Conservation (phyloP, 2,329 filamentous ascomycete genomes). For the Colletotrichum viniferum region DNA sequence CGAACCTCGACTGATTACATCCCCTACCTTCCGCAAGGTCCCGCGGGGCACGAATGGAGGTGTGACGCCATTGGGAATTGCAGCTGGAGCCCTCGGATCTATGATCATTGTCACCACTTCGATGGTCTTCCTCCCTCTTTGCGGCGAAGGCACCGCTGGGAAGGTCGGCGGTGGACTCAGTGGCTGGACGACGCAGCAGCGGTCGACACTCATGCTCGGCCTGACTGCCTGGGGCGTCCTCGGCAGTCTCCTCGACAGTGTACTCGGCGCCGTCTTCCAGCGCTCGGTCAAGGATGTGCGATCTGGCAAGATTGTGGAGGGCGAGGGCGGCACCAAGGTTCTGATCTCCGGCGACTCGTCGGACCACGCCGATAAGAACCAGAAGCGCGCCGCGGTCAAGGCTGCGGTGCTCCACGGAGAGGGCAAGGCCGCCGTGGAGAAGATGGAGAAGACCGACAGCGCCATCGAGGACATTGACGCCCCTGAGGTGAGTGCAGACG, state of each 20-base stretch:
- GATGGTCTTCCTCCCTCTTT: slow-evolving; percentile 72
- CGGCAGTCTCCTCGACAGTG: slow-evolving; percentile 85
- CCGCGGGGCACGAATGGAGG: slow-evolving; percentile 94
- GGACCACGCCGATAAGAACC: slow-evolving; percentile 26
- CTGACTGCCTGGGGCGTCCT: slow-evolving; percentile 75
- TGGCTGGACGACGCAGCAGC: slow-evolving; percentile 54
- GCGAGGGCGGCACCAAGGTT: slow-evolving; percentile 71
- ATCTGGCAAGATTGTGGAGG: slow-evolving; percentile 88
- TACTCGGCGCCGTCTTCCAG: slow-evolving; percentile 85
- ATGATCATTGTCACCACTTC: slow-evolving; percentile 71
- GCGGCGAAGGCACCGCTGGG: slow-evolving; percentile 45
- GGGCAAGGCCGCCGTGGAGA: slow-evolving; percentile 46
- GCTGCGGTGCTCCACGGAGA: slow-evolving; percentile 47
- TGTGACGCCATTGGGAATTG: slow-evolving; percentile 76
- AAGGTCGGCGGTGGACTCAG: slow-evolving; percentile 44
- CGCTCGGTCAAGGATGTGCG: slow-evolving; percentile 83
- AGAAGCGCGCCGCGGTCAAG: slow-evolving; percentile 42
- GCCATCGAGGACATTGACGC: slow-evolving; percentile 32
- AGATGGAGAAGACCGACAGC: slow-evolving; percentile 36
- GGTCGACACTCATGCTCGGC: slow-evolving; percentile 53
- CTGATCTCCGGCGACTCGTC: slow-evolving; percentile 45
- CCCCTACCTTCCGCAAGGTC: slow-evolving; percentile 74
- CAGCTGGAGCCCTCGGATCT: slow-evolving; percentile 76
- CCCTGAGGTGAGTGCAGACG: slow-evolving; percentile 39
- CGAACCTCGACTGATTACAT: slow-evolving; percentile 85